Evolutionary conservation across 2,329 filamentous ascomycete genomes (phyloP).

Genomic region (Ophiocordyceps camponoti-leonardi): DNA sequence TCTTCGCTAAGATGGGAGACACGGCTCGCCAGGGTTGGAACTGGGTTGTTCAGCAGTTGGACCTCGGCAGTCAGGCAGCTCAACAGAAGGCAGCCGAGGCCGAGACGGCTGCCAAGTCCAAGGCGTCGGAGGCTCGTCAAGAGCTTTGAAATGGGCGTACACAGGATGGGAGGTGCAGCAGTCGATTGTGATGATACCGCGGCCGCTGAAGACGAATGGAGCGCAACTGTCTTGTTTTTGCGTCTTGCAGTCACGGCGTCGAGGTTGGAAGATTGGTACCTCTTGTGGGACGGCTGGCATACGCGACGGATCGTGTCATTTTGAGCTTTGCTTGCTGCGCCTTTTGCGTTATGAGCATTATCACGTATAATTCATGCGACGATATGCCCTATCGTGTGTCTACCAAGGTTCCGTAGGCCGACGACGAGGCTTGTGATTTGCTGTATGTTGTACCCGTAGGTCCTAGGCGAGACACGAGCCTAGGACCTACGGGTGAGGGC

Average conservation of each 20-base stretch:
- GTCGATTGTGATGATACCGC: background rate
- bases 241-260: background rate
- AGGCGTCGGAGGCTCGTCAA: conserved; percentile 21
- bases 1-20: conserved; percentile 46
- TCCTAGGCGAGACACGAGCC: too few species aligned
- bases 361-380: too few species aligned
- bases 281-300: background rate
- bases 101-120: conserved; percentile 11
- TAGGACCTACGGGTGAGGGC: too few species aligned
- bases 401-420: too few species aligned
- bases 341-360: too few species aligned
- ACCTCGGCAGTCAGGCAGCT: conserved; percentile 28
- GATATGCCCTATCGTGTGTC: too few species aligned
- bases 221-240: background rate
- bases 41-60: conserved; percentile 33
- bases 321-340: too few species aligned
- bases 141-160: conserved; percentile 18
- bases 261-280: background rate
- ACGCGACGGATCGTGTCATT: too few species aligned
- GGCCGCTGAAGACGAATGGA: background rate
- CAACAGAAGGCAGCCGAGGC: conserved; percentile 26
- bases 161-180: background rate
- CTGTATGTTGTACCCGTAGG: too few species aligned
- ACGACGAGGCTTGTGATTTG: too few species aligned
- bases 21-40: conserved; percentile 27